Evolutionary conservation across 2,329 filamentous ascomycete genomes (phyloP).

Genomic region (Myriosclerotinia duriaeana): DNA sequence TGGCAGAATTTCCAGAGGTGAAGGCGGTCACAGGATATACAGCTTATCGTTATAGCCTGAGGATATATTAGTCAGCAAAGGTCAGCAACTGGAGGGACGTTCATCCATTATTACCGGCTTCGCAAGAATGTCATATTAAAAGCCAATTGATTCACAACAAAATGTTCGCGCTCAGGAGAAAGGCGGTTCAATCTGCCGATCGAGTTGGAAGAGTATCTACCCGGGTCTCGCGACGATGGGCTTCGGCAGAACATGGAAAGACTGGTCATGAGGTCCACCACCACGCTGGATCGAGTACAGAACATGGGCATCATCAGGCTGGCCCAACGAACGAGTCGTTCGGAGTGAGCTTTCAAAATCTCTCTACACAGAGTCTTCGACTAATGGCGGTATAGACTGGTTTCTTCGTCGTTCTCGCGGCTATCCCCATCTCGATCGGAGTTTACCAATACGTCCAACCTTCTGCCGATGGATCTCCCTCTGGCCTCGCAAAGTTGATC

Average conservation of each 20-base stretch:
- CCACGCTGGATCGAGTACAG: conserved; percentile 27
- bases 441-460: conserved; percentile 48
- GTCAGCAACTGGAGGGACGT: not conserved
- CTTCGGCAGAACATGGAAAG: conserved; percentile 32
- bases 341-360: conserved; percentile 46
- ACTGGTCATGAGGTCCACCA: conserved; percentile 32
- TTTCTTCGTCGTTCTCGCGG: conserved; percentile 49
- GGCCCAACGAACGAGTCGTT: conserved; percentile 49
- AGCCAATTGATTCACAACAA: conserved; percentile 38
- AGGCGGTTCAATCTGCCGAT: conserved; percentile 37
- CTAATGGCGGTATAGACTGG: conserved; percentile 42
- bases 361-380: not conserved
- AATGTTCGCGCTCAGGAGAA: conserved; percentile 40
- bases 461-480: conserved; percentile 42
- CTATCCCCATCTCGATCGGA: conserved; percentile 47
- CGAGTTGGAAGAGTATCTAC: conserved; percentile 30
- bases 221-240: conserved; percentile 30
- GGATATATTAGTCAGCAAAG: conserved; percentile 4
- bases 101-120: conserved; percentile 1
- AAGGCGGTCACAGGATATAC: not conserved
- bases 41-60: not conserved
- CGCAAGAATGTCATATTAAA: not conserved
- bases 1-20: not conserved
- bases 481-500: conserved; percentile 51
- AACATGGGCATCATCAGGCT: conserved; percentile 41